Conservation (phyloP, 805 yeast genomes). For the Kurtzmaniella cleridarum region DNA sequence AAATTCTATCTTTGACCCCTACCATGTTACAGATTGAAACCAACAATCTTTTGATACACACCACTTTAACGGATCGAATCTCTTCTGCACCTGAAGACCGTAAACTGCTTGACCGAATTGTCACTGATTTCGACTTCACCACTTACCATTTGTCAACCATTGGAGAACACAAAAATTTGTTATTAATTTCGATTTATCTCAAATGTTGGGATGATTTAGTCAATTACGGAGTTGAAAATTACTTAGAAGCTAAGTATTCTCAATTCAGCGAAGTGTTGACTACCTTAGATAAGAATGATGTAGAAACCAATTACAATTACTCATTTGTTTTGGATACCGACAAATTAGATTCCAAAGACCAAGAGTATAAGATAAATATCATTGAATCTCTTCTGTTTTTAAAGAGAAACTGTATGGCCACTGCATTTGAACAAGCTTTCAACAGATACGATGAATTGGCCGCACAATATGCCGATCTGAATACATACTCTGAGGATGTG, state of each 20-base stretch:
- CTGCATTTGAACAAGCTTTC: conserved; percentile 88
- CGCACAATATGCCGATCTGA: conserved; percentile 35
- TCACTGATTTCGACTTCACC: conserved; percentile 94
- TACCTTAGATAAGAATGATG: conserved; percentile 22
- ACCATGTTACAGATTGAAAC: conserved; percentile 82
- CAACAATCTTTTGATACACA: conserved; percentile 75
- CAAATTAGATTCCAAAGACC: conserved; percentile 24
- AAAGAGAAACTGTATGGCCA: conserved; percentile 84
- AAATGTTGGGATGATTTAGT: conserved; percentile 73
- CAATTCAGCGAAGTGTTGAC: conserved; percentile 29
- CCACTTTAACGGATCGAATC: conserved; percentile 71
- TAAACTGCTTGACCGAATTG: conserved; percentile 70
- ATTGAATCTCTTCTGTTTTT: conserved; percentile 65
- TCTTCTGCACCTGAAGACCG: conserved; percentile 34
- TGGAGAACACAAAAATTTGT: conserved; percentile 61
- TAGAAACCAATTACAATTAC: conserved; percentile 80
- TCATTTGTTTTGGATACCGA: conserved; percentile 64
- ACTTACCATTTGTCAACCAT: conserved; percentile 85
- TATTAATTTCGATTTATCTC: conserved; percentile 65
- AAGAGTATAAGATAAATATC: conserved; percentile 46
- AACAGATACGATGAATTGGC: conserved; percentile 68
- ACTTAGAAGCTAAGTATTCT: conserved; percentile 50
- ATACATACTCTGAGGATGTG: conserved; percentile 40
- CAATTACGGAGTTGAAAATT: conserved; percentile 57
- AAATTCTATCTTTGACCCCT: background rate